These are phyloP conservation scores for Fagus crenata DNA, from an alignment of 306 rosid genomes.

Conservation along the genomic window DNA sequence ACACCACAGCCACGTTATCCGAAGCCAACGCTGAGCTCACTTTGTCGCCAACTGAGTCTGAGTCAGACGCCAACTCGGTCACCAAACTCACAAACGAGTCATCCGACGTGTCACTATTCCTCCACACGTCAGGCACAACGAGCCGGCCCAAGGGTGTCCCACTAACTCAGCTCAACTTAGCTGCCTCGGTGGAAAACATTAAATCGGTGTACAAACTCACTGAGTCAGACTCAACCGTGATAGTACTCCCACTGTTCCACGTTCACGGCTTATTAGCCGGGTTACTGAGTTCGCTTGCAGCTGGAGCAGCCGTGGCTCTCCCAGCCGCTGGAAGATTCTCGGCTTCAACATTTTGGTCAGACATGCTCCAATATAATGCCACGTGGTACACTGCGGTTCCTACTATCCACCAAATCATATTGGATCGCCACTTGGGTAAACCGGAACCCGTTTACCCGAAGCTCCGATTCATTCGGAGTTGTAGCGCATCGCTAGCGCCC, in stretches of 20 bases:
- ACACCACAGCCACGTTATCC: slow-evolving; percentile 44
- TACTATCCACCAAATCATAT: slow-evolving; percentile 89
- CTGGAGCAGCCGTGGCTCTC: slow-evolving; percentile 62
- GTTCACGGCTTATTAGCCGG: slow-evolving; percentile 82
- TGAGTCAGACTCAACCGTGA: slow-evolving; percentile 71
- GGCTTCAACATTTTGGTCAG: slow-evolving; percentile 79
- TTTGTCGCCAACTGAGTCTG: slow-evolving; percentile 27
- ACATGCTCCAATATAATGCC: slow-evolving; percentile 60
- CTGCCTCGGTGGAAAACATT: slow-evolving; percentile 66
- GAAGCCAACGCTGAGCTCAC: slow-evolving; percentile 28
- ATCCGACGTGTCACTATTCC: slow-evolving; percentile 78
- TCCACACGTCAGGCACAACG: slow-evolving; percentile 96
- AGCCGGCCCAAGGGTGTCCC: slow-evolving; percentile 95
- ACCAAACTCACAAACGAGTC: slow-evolving; percentile 47
- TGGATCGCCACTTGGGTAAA: slow-evolving; percentile 65
- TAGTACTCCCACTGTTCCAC: slow-evolving; percentile 83
- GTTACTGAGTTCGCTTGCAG: slow-evolving; percentile 56
- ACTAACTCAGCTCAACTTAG: slow-evolving; percentile 72
- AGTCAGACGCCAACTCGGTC: slow-evolving; percentile 16
- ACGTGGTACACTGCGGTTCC: slow-evolving; percentile 98
- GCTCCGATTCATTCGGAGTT: slow-evolving; percentile 80
- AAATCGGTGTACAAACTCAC: slow-evolving; percentile 67
- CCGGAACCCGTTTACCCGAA: slow-evolving; percentile 67
- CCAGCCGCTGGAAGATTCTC: slow-evolving; percentile 84
- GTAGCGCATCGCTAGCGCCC: slow-evolving; percentile 91